Base-by-base conservation (phyloP, 2,329 filamentous ascomycete species). In the Botrytis squamosa region DNA sequence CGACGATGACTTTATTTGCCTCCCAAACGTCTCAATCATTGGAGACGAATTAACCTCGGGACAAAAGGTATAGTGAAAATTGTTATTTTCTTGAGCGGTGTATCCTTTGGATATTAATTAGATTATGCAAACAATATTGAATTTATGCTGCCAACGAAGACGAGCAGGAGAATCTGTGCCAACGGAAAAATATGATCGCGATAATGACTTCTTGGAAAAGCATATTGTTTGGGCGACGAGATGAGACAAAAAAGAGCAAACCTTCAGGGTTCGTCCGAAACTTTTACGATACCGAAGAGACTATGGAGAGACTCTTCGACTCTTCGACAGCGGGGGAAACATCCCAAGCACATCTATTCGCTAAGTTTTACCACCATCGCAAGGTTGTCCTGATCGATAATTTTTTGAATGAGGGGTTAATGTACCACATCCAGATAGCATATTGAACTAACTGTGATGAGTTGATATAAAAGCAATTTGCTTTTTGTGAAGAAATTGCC, bases 41-140 rank as follows among this genome's bases (percentile, higher is more conserved):
- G 63, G 52, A 59, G 40, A 55, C 38, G 44, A 18, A 42, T 33
- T 38, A n/a, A 57, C 49, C 49, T 68, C 65, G 65, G 65, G 25
- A 22, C 36, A 33, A 71, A 71, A 33, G 18, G n/a, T 55, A 71
- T 40, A 33, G 44, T n/a, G 42, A 38, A 38, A 71, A 29, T 52
- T n/a, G 22, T 29, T 16, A 46, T 40, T 12, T 44, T n/a, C 40
- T 44, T 42, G 44, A 72, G 64, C 64, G 38, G 64, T 59, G 71
- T 60, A 69, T 59, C 60, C 38, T 72, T 18, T 72, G 7, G 16
- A 66, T 55, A 55, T 65, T 66, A 33, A 40, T 66, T 42, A n/a
- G 12, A 66, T 55, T 66, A 72, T 55, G 70, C 59, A 42, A 66
- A 55, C 36, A 55, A 71, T 71, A 71, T 71, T 71, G 46, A 71